These are phyloP conservation scores for Ceratobasidium sp. DNA, from an alignment of 1,284 basidiomycete genomes.

Conservation along the genomic window DNA sequence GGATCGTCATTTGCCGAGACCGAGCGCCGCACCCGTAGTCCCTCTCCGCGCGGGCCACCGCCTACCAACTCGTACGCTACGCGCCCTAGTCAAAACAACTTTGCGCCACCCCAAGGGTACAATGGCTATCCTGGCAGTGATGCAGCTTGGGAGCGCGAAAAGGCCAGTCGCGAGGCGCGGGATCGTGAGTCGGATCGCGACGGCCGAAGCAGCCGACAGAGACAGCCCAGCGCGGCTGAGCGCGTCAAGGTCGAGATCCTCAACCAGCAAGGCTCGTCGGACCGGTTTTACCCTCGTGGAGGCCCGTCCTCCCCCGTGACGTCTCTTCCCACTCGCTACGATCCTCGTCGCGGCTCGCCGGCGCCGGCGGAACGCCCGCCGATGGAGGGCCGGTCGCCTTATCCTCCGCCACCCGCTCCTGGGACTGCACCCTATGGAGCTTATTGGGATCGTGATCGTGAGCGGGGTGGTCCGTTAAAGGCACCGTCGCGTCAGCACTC, in stretches of 20 bases:
- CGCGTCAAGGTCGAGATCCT: constrained; percentile 39
- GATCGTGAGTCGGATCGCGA: constrained; percentile 37
- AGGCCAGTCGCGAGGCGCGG: constrained; percentile 32
- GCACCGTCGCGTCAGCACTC: constrained; percentile 43
- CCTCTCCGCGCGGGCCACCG: constrained; percentile 38
- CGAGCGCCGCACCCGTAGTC: constrained; percentile 34
- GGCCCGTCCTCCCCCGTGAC: constrained; percentile 22
- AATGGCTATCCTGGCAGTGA: constrained; percentile 15
- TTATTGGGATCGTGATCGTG: constrained; percentile 57
- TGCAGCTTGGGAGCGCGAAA: constrained; percentile 27
- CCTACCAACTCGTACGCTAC: constrained; percentile 9
- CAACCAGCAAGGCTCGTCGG: constrained; percentile 18
- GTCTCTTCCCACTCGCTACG: constrained; percentile 33
- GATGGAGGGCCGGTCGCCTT: constrained; percentile 35
- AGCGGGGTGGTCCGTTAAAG: constrained; percentile 46
- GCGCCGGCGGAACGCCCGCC: constrained; percentile 34
- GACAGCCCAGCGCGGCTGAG: constrained; percentile 25
- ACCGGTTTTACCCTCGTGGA: constrained; percentile 6
- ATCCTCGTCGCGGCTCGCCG: constrained; percentile 32
- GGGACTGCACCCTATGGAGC: constrained; percentile 10
- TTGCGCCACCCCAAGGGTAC: constrained; percentile 33
- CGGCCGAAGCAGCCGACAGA: constrained; percentile 19
- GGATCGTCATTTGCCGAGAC: constrained; percentile 4
- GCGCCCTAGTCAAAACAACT: constrained; percentile 35
- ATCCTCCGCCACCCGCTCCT: constrained; percentile 6